Conservation (phyloP, 2,329 filamentous ascomycete genomes). For the Colletotrichum trifolii region DNA sequence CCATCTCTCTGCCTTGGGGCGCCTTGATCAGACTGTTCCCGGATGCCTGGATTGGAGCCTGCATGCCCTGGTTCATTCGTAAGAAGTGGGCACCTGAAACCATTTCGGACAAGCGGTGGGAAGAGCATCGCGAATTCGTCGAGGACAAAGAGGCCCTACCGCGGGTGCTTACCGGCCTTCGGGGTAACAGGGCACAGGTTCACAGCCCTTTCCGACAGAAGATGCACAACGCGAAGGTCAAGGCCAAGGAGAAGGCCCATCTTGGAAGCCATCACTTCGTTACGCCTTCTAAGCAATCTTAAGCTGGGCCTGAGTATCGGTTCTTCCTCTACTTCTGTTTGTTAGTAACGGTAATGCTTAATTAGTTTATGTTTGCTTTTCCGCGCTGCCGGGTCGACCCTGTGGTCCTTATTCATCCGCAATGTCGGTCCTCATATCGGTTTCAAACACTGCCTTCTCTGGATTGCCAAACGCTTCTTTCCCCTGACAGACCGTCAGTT, state of each 20-base stretch:
- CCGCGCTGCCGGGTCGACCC: no score
- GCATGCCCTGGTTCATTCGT: conserved; percentile 43
- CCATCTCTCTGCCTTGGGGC: conserved; percentile 80
- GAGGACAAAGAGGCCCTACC: conserved; percentile 42
- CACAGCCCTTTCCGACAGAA: conserved; percentile 45
- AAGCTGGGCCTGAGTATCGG: background rate
- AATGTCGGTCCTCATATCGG: no score
- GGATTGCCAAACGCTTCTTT: background rate
- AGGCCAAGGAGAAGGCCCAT: conserved; percentile 37
- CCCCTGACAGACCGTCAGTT: background rate
- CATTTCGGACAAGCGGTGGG: conserved; percentile 38
- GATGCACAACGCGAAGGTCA: conserved; percentile 44
- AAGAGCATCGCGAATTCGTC: conserved; percentile 35
- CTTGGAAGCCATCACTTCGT: conserved; percentile 2
- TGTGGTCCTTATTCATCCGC: no score
- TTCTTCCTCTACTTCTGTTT: no score
- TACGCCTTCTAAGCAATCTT: conserved; percentile 41
- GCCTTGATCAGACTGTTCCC: conserved; percentile 79
- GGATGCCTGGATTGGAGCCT: conserved; percentile 61
- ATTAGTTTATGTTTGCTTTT: no score
- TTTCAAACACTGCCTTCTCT: no score
- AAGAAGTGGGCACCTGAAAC: conserved; percentile 41
- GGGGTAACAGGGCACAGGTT: conserved; percentile 44
- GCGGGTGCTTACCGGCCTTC: conserved; percentile 45
- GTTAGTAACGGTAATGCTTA: no score